phyloP scores from a whole-genome alignment of 805 yeast species.

The Ogataea henricii region DNA sequence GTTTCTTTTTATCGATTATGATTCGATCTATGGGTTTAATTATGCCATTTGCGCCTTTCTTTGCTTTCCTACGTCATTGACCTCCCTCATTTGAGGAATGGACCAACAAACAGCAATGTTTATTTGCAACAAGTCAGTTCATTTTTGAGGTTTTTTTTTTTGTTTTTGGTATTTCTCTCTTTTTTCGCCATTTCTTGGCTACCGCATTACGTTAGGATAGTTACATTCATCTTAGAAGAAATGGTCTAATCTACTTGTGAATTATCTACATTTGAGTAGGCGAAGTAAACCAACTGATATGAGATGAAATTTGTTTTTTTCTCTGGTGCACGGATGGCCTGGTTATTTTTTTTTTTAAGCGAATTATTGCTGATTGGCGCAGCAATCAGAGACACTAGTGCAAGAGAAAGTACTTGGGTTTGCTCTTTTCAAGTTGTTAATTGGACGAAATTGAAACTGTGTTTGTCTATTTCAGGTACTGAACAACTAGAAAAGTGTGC shows the following conservation, averaged over 20 bases:
- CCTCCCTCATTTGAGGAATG: background rate
- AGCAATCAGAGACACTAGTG: conserved; percentile 4
- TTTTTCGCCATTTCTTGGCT: background rate
- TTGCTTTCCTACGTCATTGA: conserved; percentile 1
- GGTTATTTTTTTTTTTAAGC: background rate
- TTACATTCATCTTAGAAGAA: background rate
- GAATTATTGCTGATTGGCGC: conserved; percentile 2
- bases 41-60: conserved; percentile 6
- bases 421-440: background rate
- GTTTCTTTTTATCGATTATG: background rate
- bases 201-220: background rate
- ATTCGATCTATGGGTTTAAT: conserved; percentile 1
- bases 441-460: no score
- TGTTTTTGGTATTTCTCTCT: background rate
- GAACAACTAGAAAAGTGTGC: no score
- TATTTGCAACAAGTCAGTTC: background rate
- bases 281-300: background rate
- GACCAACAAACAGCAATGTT: no score
- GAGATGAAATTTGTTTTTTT: background rate
- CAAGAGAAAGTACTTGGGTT: background rate
- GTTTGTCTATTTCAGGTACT: no score
- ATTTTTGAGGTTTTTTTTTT: no score
- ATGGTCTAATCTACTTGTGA: background rate
- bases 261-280: background rate
- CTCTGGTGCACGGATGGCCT: conserved; percentile 1